Evolutionary conservation across 148 eudicot genomes (phyloP).

Genomic region (Nyssa sinensis): DNA sequence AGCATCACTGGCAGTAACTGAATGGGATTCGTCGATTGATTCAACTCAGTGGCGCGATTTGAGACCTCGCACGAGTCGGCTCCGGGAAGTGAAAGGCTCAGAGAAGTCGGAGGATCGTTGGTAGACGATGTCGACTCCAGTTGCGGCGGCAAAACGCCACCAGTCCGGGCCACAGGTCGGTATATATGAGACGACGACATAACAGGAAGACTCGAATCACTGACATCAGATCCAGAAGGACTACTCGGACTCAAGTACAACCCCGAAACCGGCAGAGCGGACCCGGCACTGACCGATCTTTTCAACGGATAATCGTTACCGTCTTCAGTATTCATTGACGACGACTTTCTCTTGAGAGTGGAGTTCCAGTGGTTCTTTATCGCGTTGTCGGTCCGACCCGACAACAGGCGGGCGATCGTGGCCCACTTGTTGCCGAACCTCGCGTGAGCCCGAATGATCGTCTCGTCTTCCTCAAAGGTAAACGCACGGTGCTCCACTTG

Average conservation of each 20-base stretch:
- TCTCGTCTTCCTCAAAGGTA: conserved; percentile 54
- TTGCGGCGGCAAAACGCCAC: conserved; percentile 1
- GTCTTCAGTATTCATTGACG: conserved; percentile 29
- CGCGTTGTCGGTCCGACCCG: too few relatives aligned
- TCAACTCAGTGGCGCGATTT: conserved; percentile 1
- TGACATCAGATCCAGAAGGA: conserved; percentile 72
- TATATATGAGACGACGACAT: conserved; percentile 32
- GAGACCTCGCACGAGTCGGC: conserved; percentile 7
- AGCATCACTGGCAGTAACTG: conserved; percentile 3
- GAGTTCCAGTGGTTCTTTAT: too few relatives aligned
- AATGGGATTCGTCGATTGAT: conserved; percentile 13
- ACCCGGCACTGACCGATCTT: conserved; percentile 74
- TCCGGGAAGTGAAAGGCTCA: conserved; percentile 3
- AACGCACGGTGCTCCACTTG: conserved; percentile 68
- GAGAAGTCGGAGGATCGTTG: background rate
- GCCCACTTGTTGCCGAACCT: conserved; percentile 64
- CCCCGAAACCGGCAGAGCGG: conserved; percentile 51
- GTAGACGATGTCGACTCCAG: background rate
- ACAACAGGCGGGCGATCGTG: too few relatives aligned
- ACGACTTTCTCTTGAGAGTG: too few relatives aligned
- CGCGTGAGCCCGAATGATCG: conserved; percentile 63
- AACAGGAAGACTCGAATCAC: conserved; percentile 44
- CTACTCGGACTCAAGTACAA: conserved; percentile 53
- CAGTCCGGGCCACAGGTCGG: conserved; percentile 43
- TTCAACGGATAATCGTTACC: conserved; percentile 53